A percentile compares a stretch with the other conserved stretches of the same genome.
phyloP scores from a whole-genome alignment of 352 stramenopile species.

The Phytopythium vexans region DNA sequence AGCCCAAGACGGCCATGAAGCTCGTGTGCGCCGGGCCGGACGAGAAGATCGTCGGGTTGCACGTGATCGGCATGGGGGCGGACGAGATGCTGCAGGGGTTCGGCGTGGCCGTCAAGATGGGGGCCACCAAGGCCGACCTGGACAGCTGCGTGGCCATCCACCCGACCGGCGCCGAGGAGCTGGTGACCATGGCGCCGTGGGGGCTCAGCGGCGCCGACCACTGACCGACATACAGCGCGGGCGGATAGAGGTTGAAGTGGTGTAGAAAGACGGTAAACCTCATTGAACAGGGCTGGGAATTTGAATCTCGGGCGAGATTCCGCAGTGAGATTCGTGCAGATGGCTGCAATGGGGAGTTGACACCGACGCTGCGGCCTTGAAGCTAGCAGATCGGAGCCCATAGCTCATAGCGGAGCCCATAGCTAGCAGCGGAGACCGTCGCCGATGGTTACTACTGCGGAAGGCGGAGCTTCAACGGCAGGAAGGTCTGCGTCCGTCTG shows the following conservation, averaged over 20 bases:
- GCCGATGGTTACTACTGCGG: too few species aligned
- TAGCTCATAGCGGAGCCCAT: too few species aligned
- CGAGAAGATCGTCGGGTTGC: conserved; percentile 95
- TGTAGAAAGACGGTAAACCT: too few species aligned
- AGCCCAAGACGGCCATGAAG: conserved; percentile 95
- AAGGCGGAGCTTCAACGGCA: too few species aligned
- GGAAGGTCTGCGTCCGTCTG: too few species aligned
- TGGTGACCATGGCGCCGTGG: conserved; percentile 94
- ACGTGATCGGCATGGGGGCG: conserved; percentile 93
- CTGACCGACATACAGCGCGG: conserved; percentile 2
- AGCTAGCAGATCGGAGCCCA: too few species aligned
- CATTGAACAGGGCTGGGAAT: not conserved
- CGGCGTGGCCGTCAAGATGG: conserved; percentile 98
- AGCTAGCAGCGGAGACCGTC: too few species aligned
- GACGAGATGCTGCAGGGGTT: conserved; percentile 99
- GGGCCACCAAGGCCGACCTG: conserved; percentile 96
- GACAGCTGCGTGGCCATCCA: conserved; percentile 96
- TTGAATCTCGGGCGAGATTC: too few species aligned
- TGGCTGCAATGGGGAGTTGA: too few species aligned
- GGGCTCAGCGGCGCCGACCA: conserved; percentile 34
- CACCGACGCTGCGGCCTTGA: too few species aligned
- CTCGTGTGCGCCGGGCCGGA: conserved; percentile 86
- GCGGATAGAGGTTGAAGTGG: too few species aligned
- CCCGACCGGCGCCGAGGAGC: conserved; percentile 94
- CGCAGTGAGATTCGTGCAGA: too few species aligned